These are phyloP conservation scores for Exophiala spinifera DNA, from an alignment of 2,329 filamentous ascomycete species.

Conservation along the genomic window DNA sequence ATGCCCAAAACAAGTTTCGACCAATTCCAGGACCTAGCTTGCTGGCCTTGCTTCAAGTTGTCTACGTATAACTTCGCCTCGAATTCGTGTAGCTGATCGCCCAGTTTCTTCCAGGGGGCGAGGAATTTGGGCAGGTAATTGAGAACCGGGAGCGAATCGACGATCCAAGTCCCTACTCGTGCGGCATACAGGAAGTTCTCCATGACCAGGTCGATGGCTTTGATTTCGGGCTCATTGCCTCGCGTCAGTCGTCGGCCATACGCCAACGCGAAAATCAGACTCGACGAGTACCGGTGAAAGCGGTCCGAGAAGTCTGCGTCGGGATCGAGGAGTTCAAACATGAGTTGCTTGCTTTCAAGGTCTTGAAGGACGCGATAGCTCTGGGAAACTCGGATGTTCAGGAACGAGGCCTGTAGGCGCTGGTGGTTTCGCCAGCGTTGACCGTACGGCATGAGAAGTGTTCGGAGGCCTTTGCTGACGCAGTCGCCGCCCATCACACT, in stretches of 20 bases:
- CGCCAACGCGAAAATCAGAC: slow-evolving; percentile 50
- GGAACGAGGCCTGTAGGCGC: slow-evolving; percentile 42
- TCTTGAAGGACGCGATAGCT: slow-evolving; percentile 49
- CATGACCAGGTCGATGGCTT: slow-evolving; percentile 48
- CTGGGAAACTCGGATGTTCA: slow-evolving; percentile 44
- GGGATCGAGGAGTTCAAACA: slow-evolving; percentile 39
- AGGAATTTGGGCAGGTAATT: slow-evolving; percentile 45
- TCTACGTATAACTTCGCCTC: slow-evolving; percentile 28
- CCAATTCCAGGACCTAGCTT: slow-evolving; percentile 28
- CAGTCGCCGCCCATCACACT: slow-evolving; percentile 29
- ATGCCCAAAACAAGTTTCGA: slow-evolving; percentile 18
- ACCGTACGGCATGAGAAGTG: slow-evolving; percentile 50
- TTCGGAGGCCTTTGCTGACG: slow-evolving; percentile 36
- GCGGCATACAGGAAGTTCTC: slow-evolving; percentile 50
- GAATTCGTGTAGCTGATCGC: slow-evolving; percentile 26
- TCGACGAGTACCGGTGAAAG: slow-evolving; percentile 48
- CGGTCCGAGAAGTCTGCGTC: slow-evolving; percentile 43
- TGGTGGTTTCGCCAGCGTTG: slow-evolving; percentile 46
- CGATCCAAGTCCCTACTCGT: slow-evolving; percentile 47
- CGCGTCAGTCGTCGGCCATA: slow-evolving; percentile 47
- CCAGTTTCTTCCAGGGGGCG: slow-evolving; percentile 45
- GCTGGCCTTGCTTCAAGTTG: slow-evolving; percentile 16
- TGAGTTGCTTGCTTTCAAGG: slow-evolving; percentile 46
- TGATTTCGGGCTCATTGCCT: slow-evolving; percentile 43
- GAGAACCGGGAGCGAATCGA: slow-evolving; percentile 45